Evolutionary conservation across 345 rosid genomes (phyloP).

Genomic region (Citrus sp.): DNA sequence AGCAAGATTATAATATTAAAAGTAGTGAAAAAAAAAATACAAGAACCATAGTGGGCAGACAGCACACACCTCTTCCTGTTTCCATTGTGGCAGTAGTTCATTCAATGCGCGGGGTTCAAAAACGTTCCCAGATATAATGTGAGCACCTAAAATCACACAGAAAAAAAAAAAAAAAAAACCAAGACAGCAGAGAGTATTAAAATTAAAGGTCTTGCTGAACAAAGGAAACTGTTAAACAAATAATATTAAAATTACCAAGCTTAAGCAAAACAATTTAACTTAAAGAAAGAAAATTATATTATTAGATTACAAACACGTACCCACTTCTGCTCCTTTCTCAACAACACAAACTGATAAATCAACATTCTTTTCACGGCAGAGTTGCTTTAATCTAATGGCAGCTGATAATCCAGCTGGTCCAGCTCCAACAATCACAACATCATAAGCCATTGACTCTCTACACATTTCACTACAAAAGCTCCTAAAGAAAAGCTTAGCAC

Average conservation of each 20-base stretch:
- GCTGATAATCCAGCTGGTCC: slow-evolving; percentile 99
- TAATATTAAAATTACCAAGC: neutral
- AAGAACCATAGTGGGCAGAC: neutral
- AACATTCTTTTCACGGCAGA: slow-evolving; percentile 62
- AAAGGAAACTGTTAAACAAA: neutral
- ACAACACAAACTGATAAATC: slow-evolving; percentile 94
- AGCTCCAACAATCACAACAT: slow-evolving; percentile 90
- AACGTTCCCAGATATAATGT: slow-evolving; percentile 84
- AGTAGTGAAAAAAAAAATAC: neutral
- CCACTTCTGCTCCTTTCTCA: slow-evolving; percentile 95
- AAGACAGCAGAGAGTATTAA: no score
- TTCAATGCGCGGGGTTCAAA: slow-evolving; percentile 84
- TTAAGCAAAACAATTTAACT: neutral
- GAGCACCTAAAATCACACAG: slow-evolving; percentile 62
- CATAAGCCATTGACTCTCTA: slow-evolving; percentile 77
- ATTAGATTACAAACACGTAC: slow-evolving; percentile 26
- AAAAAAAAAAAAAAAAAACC: neutral
- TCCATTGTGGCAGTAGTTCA: slow-evolving; percentile 92
- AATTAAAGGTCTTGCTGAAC: no score
- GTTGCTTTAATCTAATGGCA: slow-evolving; percentile 80
- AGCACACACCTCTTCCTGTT: slow-evolving; percentile 63
- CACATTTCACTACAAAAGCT: slow-evolving; percentile 43
- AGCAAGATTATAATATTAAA: neutral
- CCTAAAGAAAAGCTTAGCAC: slow-evolving; percentile 19
- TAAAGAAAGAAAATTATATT: neutral